These are phyloP conservation scores for Fusarium tupiense DNA, from an alignment of 2,329 filamentous ascomycete species.

Conservation along the genomic window DNA sequence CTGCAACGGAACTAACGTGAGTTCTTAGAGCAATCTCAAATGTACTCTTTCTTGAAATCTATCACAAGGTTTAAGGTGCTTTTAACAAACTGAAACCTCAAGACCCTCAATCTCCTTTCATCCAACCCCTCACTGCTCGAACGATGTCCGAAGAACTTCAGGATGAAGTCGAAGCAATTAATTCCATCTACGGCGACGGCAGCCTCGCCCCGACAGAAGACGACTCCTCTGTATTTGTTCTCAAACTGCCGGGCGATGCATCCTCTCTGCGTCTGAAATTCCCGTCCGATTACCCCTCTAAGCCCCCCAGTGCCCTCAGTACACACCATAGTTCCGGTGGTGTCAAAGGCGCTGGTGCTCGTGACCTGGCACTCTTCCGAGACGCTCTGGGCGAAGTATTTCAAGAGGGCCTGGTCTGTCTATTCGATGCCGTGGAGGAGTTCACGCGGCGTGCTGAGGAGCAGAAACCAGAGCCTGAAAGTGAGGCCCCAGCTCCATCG, in stretches of 20 bases:
- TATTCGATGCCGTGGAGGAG: slow-evolving; percentile 92
- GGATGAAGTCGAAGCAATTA: slow-evolving; percentile 84
- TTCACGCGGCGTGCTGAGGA: slow-evolving; percentile 59
- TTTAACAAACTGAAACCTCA: not conserved
- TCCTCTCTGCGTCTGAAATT: slow-evolving; percentile 74
- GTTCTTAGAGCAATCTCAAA: not conserved
- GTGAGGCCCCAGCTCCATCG: slow-evolving; percentile 35
- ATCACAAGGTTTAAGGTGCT: not conserved
- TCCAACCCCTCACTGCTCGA: slow-evolving; percentile 19
- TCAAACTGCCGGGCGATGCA: slow-evolving; percentile 73
- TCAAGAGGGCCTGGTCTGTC: slow-evolving; percentile 78
- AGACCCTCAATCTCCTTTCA: not conserved
- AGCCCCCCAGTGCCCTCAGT: slow-evolving; percentile 76
- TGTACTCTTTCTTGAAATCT: not conserved
- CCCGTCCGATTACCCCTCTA: slow-evolving; percentile 76
- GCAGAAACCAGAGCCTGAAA: slow-evolving; percentile 40
- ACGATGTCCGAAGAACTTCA: slow-evolving; percentile 67
- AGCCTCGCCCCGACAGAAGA: slow-evolving; percentile 62
- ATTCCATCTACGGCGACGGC: slow-evolving; percentile 81
- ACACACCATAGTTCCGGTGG: slow-evolving; percentile 84
- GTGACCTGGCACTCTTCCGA: slow-evolving; percentile 75
- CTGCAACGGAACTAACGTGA: not conserved
- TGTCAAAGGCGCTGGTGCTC: slow-evolving; percentile 75
- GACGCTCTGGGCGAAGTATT: slow-evolving; percentile 75
- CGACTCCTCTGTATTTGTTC: slow-evolving; percentile 58